These are phyloP conservation scores for Corynascus novoguineensis DNA, from an alignment of 495 filamentous ascomycete genomes.

Conservation along the genomic window DNA sequence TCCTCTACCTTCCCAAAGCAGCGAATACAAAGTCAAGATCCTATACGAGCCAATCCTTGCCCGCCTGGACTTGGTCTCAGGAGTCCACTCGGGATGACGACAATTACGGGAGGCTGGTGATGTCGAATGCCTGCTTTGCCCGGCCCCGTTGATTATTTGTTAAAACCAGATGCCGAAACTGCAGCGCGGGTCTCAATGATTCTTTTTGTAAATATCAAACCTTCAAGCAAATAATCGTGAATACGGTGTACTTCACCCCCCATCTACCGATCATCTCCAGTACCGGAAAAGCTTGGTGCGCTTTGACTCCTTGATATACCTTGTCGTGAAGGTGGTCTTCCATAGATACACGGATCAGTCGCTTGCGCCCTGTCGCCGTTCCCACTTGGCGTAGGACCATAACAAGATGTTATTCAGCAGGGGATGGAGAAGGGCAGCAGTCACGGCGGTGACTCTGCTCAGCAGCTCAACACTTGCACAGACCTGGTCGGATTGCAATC, in stretches of 20 bases:
- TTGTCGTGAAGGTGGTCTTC: no score
- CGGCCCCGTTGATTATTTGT: not conserved
- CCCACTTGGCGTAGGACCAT: no score
- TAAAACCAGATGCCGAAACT: not conserved
- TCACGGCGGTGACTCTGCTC: constrained; percentile 14
- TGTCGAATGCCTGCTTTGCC: not conserved
- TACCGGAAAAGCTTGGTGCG: no score
- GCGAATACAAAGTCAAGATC: not conserved
- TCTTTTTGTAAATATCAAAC: not conserved
- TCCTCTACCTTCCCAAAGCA: constrained; percentile 15
- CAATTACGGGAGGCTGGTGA: constrained; percentile 15
- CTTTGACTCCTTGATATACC: no score
- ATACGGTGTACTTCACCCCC: no score
- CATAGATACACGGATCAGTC: no score
- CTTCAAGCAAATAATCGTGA: not conserved
- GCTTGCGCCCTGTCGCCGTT: no score
- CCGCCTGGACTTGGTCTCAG: constrained; percentile 2
- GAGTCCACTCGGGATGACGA: constrained; percentile 7
- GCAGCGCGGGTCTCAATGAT: not conserved
- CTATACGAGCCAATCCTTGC: constrained; percentile 1
- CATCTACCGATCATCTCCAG: not conserved
- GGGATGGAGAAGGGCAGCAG: constrained; percentile 20
- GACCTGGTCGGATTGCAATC: constrained; percentile 35
- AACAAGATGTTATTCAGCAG: constrained; percentile 18
- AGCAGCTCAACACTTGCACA: constrained; percentile 20